Percentiles rank a stretch among this genome's conserved stretches.
Conservation (phyloP, 176 grass and related monocot species). For the Aegilops longissima region DNA sequence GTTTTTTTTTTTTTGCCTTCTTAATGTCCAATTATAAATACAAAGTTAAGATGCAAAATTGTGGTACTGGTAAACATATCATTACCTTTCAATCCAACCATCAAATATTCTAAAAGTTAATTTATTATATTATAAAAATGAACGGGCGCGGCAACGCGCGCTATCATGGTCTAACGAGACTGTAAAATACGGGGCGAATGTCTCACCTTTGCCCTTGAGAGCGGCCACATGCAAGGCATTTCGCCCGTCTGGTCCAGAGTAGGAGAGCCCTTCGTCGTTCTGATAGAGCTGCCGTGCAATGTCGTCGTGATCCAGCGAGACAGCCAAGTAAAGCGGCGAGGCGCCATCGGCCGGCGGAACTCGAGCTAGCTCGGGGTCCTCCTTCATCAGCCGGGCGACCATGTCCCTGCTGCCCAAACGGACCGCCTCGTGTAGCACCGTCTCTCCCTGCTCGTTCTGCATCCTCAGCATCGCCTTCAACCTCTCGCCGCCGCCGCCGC, state of each 20-base stretch:
- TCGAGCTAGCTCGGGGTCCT: not conserved
- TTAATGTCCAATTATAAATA: too few species aligned
- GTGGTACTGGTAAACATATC: too few species aligned
- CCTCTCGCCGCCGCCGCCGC: not conserved
- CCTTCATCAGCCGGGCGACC: not conserved
- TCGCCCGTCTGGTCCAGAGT: constrained; percentile 18
- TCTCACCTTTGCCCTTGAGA: constrained; percentile 21
- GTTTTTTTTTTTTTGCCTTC: too few species aligned
- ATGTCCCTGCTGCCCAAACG: not conserved
- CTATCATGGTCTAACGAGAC: too few species aligned
- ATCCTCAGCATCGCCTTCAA: not conserved
- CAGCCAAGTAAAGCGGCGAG: constrained; percentile 26
- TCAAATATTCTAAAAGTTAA: too few species aligned
- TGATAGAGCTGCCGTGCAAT: not conserved
- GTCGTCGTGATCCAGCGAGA: not conserved
- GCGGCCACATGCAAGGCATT: constrained; percentile 28
- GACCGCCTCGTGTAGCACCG: constrained; percentile 17
- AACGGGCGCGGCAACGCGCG: too few species aligned
- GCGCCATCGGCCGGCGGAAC: not conserved
- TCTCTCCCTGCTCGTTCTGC: constrained; percentile 8
- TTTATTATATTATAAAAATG: too few species aligned
- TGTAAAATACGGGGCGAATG: too few species aligned
- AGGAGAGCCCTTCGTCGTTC: not conserved
- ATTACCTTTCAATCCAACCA: too few species aligned
- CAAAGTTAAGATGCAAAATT: too few species aligned